Evolutionary conservation across 106 monocot species (phyloP).

Genomic region (Dioscorea dumetorum): DNA sequence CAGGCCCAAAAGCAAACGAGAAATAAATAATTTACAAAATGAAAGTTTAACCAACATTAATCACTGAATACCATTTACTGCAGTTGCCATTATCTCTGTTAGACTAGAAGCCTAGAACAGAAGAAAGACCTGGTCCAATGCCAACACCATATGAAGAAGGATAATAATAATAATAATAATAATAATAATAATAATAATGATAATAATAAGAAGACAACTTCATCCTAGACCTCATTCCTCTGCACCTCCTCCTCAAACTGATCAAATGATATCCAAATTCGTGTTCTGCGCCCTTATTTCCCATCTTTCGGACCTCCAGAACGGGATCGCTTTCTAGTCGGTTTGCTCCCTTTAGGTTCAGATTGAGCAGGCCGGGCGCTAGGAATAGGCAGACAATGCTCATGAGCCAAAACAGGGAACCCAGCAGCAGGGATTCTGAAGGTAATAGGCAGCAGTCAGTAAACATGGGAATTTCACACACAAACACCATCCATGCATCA

Average conservation of each 20-base stretch:
- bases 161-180: too few relatives aligned
- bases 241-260: slow-evolving; percentile 41
- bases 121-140: too few relatives aligned
- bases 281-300: background rate
- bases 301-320: slow-evolving; percentile 10
- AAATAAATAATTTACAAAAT: too few relatives aligned
- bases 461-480: background rate
- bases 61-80: too few relatives aligned
- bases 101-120: too few relatives aligned
- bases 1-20: too few relatives aligned
- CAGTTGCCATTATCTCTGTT: too few relatives aligned
- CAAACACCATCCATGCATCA: too few relatives aligned
- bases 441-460: background rate
- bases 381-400: slow-evolving; percentile 69
- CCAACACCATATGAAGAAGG: too few relatives aligned
- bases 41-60: too few relatives aligned
- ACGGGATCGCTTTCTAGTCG: slow-evolving; percentile 39
- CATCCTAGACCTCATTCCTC: slow-evolving; percentile 46
- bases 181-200: too few relatives aligned
- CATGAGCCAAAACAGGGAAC: slow-evolving; percentile 77
- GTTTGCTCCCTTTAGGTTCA: slow-evolving; percentile 13
- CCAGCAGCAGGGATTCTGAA: slow-evolving; percentile 81
- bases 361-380: slow-evolving; percentile 22
- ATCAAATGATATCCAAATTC: slow-evolving; percentile 4
- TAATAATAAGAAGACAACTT: slow-evolving; percentile 8